Evolutionary conservation across 1,284 basidiomycete species (phyloP).

Genomic region (Mycena sp.): DNA sequence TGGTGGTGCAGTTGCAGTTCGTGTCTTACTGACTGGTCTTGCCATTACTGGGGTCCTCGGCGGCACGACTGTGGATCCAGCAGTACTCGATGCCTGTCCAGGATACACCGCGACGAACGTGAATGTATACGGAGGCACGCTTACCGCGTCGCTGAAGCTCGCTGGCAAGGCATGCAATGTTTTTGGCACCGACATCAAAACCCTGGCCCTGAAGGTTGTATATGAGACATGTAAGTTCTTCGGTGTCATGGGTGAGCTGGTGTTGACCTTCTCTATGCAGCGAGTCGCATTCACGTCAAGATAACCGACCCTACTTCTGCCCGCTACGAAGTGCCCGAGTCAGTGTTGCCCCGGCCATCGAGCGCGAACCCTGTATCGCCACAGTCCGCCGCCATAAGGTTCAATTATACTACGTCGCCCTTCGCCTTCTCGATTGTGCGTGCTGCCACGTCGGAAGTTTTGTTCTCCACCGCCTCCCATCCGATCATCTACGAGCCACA

Average conservation of each 20-base stretch:
- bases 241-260: not conserved
- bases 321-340: constrained; percentile 78
- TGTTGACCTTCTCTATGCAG: constrained; percentile 41
- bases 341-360: constrained; percentile 68
- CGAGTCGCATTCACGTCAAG: constrained; percentile 75
- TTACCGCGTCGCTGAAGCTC: constrained; percentile 64
- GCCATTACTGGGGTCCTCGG: constrained; percentile 15
- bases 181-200: constrained; percentile 66
- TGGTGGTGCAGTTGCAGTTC: not conserved
- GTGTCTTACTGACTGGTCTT: constrained; percentile 13
- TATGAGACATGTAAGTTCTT: constrained; percentile 62
- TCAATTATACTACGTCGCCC: constrained; percentile 73
- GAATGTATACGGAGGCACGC: constrained; percentile 43
- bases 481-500: constrained; percentile 82
- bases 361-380: constrained; percentile 40
- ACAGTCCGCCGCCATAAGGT: constrained; percentile 56
- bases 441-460: constrained; percentile 59
- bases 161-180: constrained; percentile 68
- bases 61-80: constrained; percentile 41
- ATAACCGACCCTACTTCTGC: constrained; percentile 65
- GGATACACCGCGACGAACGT: constrained; percentile 61
- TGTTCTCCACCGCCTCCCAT: constrained; percentile 75
- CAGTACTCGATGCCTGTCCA: constrained; percentile 58
- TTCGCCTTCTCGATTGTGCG: constrained; percentile 80
- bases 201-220: constrained; percentile 61